Evolutionary conservation across 2,329 filamentous ascomycete genomes (phyloP).

Genomic region (Talaromyces marneffei): DNA sequence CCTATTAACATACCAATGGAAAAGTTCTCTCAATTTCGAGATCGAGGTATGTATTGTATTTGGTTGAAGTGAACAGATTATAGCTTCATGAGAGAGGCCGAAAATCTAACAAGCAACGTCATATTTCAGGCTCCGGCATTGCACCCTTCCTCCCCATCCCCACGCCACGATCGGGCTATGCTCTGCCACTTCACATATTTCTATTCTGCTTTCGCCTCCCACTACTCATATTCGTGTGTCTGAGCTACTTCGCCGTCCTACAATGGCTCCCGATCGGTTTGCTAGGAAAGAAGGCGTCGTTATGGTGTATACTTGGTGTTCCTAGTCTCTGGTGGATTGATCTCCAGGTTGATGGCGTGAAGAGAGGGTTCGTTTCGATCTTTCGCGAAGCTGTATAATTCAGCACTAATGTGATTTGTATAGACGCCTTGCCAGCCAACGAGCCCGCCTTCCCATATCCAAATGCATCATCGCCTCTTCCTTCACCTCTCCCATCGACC

Average conservation of each 20-base stretch:
- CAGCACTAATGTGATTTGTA: background rate
- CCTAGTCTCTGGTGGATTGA: conserved; percentile 98
- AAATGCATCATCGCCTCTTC: conserved; percentile 82
- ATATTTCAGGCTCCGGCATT: conserved; percentile 81
- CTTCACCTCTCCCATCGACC: conserved; percentile 88
- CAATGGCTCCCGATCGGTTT: conserved; percentile 72
- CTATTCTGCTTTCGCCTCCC: conserved; percentile 78
- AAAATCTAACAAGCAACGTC: background rate
- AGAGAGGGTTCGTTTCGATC: conserved; percentile 62
- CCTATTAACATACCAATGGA: conserved; percentile 57
- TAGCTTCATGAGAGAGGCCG: background rate
- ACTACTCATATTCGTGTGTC: conserved; percentile 61
- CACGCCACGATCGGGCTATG: conserved; percentile 57
- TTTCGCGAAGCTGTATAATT: background rate
- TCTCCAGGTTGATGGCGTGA: conserved; percentile 94
- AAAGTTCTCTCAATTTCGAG: conserved; percentile 89
- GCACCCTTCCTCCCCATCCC: conserved; percentile 86
- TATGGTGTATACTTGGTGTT: conserved; percentile 83
- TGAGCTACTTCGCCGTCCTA: conserved; percentile 72
- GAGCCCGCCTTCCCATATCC: conserved; percentile 67
- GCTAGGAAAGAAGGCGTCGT: conserved; percentile 68
- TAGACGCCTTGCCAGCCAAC: conserved; percentile 66
- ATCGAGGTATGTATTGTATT: conserved; percentile 60
- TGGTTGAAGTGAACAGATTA: background rate
- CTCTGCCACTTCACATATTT: conserved; percentile 59